Conservation (phyloP, 2,329 filamentous ascomycete genomes). For the Alternaria alternata region DNA sequence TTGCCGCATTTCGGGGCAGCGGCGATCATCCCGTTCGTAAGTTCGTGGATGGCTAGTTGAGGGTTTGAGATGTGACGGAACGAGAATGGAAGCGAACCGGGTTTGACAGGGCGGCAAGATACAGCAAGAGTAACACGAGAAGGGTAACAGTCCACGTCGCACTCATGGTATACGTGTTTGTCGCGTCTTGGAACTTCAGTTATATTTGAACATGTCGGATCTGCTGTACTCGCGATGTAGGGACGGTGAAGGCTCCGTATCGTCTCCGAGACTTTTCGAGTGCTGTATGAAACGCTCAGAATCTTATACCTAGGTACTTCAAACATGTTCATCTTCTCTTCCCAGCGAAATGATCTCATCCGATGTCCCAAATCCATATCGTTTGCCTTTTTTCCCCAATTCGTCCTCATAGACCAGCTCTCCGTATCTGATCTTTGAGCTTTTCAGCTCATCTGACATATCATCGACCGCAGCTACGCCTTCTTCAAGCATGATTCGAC, state of each 20-base stretch:
- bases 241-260: background rate
- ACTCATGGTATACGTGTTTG: background rate
- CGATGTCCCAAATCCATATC: background rate
- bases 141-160: too few species aligned
- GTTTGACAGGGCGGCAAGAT: background rate
- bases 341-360: background rate
- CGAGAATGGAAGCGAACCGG: background rate
- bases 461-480: background rate
- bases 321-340: background rate
- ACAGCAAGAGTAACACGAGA: background rate
- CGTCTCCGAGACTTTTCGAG: background rate
- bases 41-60: conserved; percentile 22
- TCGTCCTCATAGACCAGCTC: background rate
- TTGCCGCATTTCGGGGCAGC: conserved; percentile 24
- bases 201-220: background rate
- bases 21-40: conserved; percentile 19
- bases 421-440: background rate
- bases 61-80: background rate
- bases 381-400: background rate
- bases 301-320: background rate
- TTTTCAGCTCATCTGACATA: background rate
- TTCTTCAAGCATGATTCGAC: background rate
- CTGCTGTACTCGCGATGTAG: background rate
- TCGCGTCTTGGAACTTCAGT: background rate
- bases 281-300: background rate